These are phyloP conservation scores for Oropetium thomaeum DNA, from an alignment of 176 grass and related monocot genomes.

Conservation along the genomic window DNA sequence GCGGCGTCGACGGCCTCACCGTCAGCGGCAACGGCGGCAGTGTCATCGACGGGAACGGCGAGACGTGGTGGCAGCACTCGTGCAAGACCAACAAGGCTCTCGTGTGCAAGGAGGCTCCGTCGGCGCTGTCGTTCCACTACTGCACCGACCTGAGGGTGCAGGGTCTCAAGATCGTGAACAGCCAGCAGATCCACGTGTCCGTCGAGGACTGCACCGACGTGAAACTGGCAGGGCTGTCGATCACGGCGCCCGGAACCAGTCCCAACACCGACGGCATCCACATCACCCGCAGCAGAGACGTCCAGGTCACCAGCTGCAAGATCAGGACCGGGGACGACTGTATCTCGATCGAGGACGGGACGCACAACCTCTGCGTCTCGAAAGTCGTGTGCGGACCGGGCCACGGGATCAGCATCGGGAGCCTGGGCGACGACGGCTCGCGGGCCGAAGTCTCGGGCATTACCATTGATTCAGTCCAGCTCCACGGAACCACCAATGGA, in stretches of 20 bases:
- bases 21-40: constrained; percentile 71
- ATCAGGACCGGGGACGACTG: constrained; percentile 48
- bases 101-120: constrained; percentile 65
- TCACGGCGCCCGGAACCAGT: constrained; percentile 24
- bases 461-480: constrained; percentile 32
- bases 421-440: constrained; percentile 34
- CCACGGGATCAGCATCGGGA: constrained; percentile 55
- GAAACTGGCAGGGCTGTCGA: background rate
- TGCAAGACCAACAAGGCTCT: constrained; percentile 65
- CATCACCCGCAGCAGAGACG: constrained; percentile 16
- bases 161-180: constrained; percentile 21
- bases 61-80: constrained; percentile 67
- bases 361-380: constrained; percentile 2
- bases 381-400: constrained; percentile 36
- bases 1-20: constrained; percentile 20
- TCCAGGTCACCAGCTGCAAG: constrained; percentile 28
- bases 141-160: constrained; percentile 21
- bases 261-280: constrained; percentile 56
- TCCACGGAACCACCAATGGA: constrained; percentile 53
- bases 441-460: constrained; percentile 38
- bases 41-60: constrained; percentile 64
- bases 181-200: constrained; percentile 49
- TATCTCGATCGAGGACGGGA: constrained; percentile 37
- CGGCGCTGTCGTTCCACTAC: constrained; percentile 28
- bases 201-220: constrained; percentile 35